Evolutionary conservation across 495 filamentous ascomycete genomes (phyloP), one percentile per base, ranked within the genome.

Genomic region (Lentithecium fluviatile): DNA sequence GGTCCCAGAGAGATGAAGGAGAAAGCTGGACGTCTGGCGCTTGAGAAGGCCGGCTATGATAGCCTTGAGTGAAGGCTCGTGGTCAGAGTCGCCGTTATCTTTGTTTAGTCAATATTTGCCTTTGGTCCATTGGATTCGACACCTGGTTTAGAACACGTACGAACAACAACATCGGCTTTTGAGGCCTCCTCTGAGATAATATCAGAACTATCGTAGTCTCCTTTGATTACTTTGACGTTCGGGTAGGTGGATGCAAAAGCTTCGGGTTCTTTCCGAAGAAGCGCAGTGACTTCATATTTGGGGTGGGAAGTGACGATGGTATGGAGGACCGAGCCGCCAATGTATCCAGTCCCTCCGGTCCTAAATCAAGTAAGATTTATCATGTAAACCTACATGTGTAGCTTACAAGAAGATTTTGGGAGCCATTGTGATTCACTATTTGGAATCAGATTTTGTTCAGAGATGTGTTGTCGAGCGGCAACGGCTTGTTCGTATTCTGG

Each of bases 151-250:
- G 10, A 4, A 32, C 1, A 76, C 79, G 48, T 66, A 84, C 83
- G 75, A 60, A 81, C 75, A 12, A 86, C 79, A 56, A 85, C 82
- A 54, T 86, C 79, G 6, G 79, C 81, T 34, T 84, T 78, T 52
- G 77, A 77, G 23, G 79, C 76, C 60, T 80, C 80, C 17, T 79
- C 71, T 50, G 82, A 76, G 25, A 85, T 77, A 17, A 80, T 45
- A 19, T 78, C 75, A 5, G 64, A 64, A 24, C 77, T 80, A 64
- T 84, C 82, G 20, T 85, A 74, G 58, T 77, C 76, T 0, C 83
- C 82, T 21, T 75, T 62, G 11, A 85, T 76, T 26, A 79, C 73
- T n/a, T 78, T 73, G 29, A 83, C 73, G 2, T 77, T 70, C 1
- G 83, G 78, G 45, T 80, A 84, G 47, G 77, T 71, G 20, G 74